phyloP scores from a whole-genome alignment of 257 asterid species.

The Solanum sejunctum region DNA sequence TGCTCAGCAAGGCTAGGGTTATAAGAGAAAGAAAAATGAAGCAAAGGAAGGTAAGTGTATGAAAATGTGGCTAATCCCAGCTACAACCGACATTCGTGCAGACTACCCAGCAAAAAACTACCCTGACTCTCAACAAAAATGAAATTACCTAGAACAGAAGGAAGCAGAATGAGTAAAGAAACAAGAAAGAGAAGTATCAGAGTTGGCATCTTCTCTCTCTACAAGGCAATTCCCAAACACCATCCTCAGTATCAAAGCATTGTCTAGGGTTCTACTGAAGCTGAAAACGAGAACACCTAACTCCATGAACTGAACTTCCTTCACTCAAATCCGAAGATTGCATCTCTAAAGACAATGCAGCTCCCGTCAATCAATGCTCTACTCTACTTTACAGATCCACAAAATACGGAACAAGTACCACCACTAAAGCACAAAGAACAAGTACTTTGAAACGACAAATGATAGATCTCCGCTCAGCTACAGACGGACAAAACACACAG shows the following conservation, averaged over 20 bases:
- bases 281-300: slow-evolving; percentile 6
- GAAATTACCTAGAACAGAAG: slow-evolving; percentile 42
- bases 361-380: neutral
- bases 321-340: slow-evolving; percentile 10
- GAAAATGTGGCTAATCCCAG: neutral
- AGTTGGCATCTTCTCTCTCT: slow-evolving; percentile 50
- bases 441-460: neutral
- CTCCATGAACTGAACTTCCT: slow-evolving; percentile 34
- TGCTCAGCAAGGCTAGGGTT: too few species aligned
- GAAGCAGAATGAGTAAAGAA: slow-evolving; percentile 43
- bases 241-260: slow-evolving; percentile 35
- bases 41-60: neutral
- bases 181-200: slow-evolving; percentile 37
- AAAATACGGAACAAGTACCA: slow-evolving; percentile 9
- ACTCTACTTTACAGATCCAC: slow-evolving; percentile 24
- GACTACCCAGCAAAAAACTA: neutral
- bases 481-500: neutral
- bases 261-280: slow-evolving; percentile 29
- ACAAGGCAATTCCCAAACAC: slow-evolving; percentile 31
- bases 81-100: neutral
- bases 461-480: neutral
- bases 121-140: neutral
- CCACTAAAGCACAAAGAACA: neutral
- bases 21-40: too few species aligned
- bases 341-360: slow-evolving; percentile 57